Conservation (phyloP, 176 grass and related monocot species). For the Hsuehochloa calcarea region DNA sequence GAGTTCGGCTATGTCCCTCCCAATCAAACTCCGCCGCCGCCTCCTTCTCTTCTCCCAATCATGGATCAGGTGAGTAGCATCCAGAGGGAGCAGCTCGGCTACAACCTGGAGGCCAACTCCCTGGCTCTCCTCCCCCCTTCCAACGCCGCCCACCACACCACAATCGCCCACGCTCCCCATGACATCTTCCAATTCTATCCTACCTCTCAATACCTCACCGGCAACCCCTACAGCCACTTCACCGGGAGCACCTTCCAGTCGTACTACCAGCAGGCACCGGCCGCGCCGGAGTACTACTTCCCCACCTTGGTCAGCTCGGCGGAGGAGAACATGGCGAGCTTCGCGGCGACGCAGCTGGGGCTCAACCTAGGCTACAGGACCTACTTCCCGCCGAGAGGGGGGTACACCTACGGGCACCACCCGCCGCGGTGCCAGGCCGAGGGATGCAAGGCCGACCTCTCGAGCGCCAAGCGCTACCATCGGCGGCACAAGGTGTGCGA, state of each 20-base stretch:
- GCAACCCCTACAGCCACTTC: slow-evolving; percentile 23
- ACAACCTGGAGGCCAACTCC: slow-evolving; percentile 53
- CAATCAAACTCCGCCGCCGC: neutral
- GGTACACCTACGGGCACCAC: slow-evolving; percentile 56
- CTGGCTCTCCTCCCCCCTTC: slow-evolving; percentile 40
- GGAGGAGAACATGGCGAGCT: slow-evolving; percentile 64
- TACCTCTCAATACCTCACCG: slow-evolving; percentile 46
- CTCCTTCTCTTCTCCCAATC: slow-evolving; percentile 35
- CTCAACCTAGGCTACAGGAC: slow-evolving; percentile 64
- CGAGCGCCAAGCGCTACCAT: slow-evolving; percentile 68
- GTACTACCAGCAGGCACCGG: slow-evolving; percentile 42
- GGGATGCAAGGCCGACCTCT: slow-evolving; percentile 78
- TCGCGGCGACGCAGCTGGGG: slow-evolving; percentile 59
- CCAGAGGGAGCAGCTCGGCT: slow-evolving; percentile 48
- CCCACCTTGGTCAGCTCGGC: slow-evolving; percentile 47
- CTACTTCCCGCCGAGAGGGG: slow-evolving; percentile 58
- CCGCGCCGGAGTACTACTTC: slow-evolving; percentile 51
- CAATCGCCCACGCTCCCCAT: slow-evolving; percentile 35
- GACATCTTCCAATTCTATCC: slow-evolving; percentile 60
- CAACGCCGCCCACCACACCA: slow-evolving; percentile 36
- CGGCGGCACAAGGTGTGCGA: slow-evolving; percentile 85
- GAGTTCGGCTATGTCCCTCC: slow-evolving; percentile 44
- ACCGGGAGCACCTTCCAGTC: slow-evolving; percentile 12
- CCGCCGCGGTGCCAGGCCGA: slow-evolving; percentile 73
- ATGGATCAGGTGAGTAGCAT: slow-evolving; percentile 50